Evolutionary conservation across 495 filamentous ascomycete genomes (phyloP).

Genomic region (Neurospora sp.): DNA sequence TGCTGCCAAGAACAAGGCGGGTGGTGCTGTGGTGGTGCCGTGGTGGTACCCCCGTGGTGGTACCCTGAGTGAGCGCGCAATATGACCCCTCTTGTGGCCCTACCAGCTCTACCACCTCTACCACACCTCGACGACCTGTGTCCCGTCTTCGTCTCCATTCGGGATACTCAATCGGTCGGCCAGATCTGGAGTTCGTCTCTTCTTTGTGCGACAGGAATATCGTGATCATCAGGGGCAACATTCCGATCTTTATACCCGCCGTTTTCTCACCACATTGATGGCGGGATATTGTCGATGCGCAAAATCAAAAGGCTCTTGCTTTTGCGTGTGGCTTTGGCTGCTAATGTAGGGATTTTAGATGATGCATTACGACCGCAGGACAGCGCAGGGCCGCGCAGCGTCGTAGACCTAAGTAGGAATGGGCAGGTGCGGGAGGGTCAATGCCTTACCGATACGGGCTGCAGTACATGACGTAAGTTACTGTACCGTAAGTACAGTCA

Average conservation of each 20-base stretch:
- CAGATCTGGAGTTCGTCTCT: neutral
- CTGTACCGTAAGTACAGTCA: neutral
- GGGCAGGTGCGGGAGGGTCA: neutral
- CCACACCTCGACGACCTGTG: neutral
- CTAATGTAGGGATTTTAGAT: neutral
- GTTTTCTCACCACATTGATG: neutral
- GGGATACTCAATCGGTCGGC: neutral
- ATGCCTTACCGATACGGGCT: neutral
- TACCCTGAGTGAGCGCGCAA: neutral
- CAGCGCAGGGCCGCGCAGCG: neutral
- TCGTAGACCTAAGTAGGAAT: neutral
- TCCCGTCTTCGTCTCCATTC: neutral
- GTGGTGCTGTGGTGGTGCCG: neutral
- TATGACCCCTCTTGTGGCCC: neutral
- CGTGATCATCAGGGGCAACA: neutral
- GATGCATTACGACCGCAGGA: neutral
- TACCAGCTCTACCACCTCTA: neutral
- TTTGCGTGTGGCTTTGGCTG: neutral
- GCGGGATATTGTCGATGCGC: neutral
- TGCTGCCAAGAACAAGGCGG: neutral
- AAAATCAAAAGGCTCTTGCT: neutral
- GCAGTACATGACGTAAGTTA: neutral
- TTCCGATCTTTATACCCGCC: neutral
- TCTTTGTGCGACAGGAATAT: neutral
- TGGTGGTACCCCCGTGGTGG: neutral